Evolutionary conservation across 768 basidiomycete genomes (phyloP), one percentile per base, ranked within the genome.

Genomic region (Boletus vinaceobasis): DNA sequence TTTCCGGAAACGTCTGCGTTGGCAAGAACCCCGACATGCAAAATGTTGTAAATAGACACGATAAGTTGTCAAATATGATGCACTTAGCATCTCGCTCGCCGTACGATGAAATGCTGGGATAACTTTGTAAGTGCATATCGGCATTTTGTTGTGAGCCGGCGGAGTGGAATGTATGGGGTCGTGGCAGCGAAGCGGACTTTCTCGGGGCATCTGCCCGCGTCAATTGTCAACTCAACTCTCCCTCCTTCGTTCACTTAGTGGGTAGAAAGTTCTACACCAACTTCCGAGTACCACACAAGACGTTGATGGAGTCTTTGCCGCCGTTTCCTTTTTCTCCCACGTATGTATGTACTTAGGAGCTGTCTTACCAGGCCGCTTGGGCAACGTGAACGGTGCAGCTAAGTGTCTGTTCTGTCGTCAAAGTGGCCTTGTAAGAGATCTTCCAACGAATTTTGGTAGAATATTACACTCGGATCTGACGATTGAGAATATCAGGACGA

Each of bases 401-500:
- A 37, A 33, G 32, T 35, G 42, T 11, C 27, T 23, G 48, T 43
- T 57, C 55, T 40, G 38, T 58, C 35, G 37, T 35, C 45, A 26
- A 42, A 44, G 56, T 51, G 49, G 42, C 38, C 60, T 53, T 3
- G 43, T 48, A 49, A 51, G 48, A 51, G 21, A 58, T 48, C 45
- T 57, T 53, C 44, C 13, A 36, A 14, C 17, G 3, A 32, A 7
- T 17, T 33, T 29, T 37, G 17, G 32, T 29, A 21, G 23, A 29
- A 7, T 11, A 21, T n/a, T 23, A 23, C 21, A 26, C 11, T 5
- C 15, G 42, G 15, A 4, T 4, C 31, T 38, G 33, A 44, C 9
- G 2, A 32, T 19, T 11, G 19, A 7, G 14, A 51, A 43, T 9
- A 13, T 26, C 15, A 45, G 29, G 29, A 10, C 13, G 7, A 21